Conservation (phyloP, 768 basidiomycete species). For the Kondoa malvinella region DNA sequence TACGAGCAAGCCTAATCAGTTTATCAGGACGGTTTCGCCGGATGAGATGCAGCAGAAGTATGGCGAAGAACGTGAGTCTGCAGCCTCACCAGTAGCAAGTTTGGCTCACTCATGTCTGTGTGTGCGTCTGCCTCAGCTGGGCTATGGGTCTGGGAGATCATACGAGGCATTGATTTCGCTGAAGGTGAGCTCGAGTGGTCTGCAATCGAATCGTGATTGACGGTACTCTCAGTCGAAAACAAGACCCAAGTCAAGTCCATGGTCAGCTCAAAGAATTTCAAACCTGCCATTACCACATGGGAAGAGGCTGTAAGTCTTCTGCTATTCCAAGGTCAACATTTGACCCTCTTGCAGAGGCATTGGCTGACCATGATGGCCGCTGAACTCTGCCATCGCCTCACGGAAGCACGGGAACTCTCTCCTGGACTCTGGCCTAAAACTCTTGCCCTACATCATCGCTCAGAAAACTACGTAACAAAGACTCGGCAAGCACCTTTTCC, state of each 20-base stretch:
- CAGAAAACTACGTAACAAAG: slow-evolving; percentile 47
- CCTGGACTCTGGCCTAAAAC: slow-evolving; percentile 65
- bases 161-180: slow-evolving; percentile 66
- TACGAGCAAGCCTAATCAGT: slow-evolving; percentile 6
- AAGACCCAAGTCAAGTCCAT: slow-evolving; percentile 73
- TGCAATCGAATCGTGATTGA: not conserved
- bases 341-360: slow-evolving; percentile 35
- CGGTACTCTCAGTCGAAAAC: slow-evolving; percentile 50
- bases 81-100: too few species aligned
- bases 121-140: too few species aligned
- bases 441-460: slow-evolving; percentile 57
- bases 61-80: too few species aligned
- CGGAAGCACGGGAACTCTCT: slow-evolving; percentile 54
- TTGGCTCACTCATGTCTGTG: too few species aligned
- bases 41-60: slow-evolving; percentile 35
- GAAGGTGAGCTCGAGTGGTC: slow-evolving; percentile 47
- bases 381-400: slow-evolving; percentile 68
- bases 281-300: slow-evolving; percentile 52
- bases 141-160: slow-evolving; percentile 80
- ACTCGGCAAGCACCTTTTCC: slow-evolving; percentile 82
- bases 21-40: slow-evolving; percentile 29
- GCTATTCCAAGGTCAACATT: too few species aligned
- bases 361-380: slow-evolving; percentile 87
- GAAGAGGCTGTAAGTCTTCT: slow-evolving; percentile 43
- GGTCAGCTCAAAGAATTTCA: slow-evolving; percentile 89